These are phyloP conservation scores for Salix viminalis DNA, from an alignment of 345 rosid genomes.

Conservation along the genomic window DNA sequence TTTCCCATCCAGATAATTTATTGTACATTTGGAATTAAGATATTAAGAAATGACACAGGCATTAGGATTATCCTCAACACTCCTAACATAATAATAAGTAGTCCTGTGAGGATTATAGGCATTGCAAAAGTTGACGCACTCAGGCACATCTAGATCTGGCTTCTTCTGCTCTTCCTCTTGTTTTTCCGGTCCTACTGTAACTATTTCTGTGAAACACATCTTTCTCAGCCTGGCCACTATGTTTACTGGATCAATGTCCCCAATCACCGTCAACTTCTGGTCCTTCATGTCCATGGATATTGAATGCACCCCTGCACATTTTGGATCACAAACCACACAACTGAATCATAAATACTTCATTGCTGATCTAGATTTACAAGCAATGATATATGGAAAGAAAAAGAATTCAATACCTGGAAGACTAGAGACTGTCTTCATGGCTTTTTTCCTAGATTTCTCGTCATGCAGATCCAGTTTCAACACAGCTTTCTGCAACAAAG, in stretches of 20 bases:
- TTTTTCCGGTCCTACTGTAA: background rate
- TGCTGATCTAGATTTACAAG: background rate
- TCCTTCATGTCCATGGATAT: conserved; percentile 55
- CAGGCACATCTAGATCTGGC: too few relatives aligned
- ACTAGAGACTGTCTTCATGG: conserved; percentile 44
- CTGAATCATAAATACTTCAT: background rate
- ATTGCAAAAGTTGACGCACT: too few relatives aligned
- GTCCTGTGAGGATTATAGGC: too few relatives aligned
- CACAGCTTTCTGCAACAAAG: background rate
- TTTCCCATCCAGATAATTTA: too few relatives aligned
- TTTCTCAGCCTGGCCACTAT: too few relatives aligned
- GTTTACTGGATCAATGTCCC: conserved; percentile 37
- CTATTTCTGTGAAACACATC: background rate
- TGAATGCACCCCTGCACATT: conserved; percentile 41
- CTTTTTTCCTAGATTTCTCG: conserved; percentile 34
- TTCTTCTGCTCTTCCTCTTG: too few relatives aligned
- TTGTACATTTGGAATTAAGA: background rate
- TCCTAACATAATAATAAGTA: too few relatives aligned
- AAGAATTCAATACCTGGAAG: conserved; percentile 32
- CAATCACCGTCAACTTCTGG: conserved; percentile 51
- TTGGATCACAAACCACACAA: background rate
- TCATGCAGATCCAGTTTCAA: conserved; percentile 8
- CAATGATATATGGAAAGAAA: too few relatives aligned
- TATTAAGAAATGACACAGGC: conserved; percentile 34
- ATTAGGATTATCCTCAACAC: too few relatives aligned